These are phyloP conservation scores for Verticillium tricorpus DNA, from an alignment of 2,329 filamentous ascomycete genomes.

Conservation along the genomic window DNA sequence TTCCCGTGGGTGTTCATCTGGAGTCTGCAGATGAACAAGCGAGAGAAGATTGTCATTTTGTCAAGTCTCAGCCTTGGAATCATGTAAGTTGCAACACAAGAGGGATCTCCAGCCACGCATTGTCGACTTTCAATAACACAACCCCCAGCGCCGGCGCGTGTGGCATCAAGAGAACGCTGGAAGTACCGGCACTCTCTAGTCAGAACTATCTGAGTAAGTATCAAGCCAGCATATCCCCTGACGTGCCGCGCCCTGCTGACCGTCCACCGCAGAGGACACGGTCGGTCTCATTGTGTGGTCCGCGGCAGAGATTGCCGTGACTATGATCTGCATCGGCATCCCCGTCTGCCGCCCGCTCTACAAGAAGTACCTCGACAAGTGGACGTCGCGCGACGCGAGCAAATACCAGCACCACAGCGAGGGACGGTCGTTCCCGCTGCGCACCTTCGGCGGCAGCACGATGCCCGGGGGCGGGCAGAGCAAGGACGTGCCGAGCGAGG, in stretches of 20 bases:
- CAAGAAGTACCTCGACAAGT: not conserved
- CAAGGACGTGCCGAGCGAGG: not conserved
- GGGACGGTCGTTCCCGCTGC: not conserved
- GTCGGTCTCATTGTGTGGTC: slow-evolving; percentile 32
- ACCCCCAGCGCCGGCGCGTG: not conserved
- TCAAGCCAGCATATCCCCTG: not conserved
- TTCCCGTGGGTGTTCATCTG: slow-evolving; percentile 41
- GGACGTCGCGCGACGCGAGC: not conserved
- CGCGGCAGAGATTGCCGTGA: slow-evolving; percentile 31
- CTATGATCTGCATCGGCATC: slow-evolving; percentile 34
- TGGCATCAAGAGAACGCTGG: slow-evolving; percentile 21
- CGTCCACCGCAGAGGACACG: slow-evolving; percentile 22
- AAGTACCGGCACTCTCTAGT: slow-evolving; percentile 22
- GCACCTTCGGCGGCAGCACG: slow-evolving; percentile 1
- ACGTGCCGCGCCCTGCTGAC: not conserved
- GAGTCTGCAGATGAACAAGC: slow-evolving; percentile 37
- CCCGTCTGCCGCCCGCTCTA: slow-evolving; percentile 28
- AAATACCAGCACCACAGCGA: not conserved
- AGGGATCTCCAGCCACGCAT: too few species aligned
- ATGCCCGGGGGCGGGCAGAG: not conserved
- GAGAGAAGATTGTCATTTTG: slow-evolving; percentile 39
- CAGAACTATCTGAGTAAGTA: not conserved
- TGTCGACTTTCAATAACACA: not conserved
- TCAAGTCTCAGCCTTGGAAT: slow-evolving; percentile 36
- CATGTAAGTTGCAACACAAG: slow-evolving; percentile 17